Evolutionary conservation across 805 yeast species (phyloP).

Genomic region (Phaffomyces antillensis): DNA sequence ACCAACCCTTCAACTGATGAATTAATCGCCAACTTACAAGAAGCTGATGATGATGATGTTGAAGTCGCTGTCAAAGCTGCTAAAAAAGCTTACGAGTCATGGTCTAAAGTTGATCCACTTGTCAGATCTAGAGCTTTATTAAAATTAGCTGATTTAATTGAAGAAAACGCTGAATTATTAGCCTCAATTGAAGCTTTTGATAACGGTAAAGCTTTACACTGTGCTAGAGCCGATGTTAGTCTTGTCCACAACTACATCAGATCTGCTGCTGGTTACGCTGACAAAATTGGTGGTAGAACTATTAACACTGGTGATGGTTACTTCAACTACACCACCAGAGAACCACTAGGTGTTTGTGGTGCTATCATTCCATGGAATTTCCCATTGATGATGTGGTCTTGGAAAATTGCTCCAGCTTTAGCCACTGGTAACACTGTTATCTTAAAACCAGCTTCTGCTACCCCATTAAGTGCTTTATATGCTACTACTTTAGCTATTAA

Average conservation of each 20-base stretch:
- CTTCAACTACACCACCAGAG: constrained; percentile 59
- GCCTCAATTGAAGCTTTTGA: constrained; percentile 68
- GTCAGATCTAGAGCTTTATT: constrained; percentile 43
- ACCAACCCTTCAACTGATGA: constrained; percentile 61
- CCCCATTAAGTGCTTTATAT: constrained; percentile 66
- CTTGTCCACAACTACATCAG: constrained; percentile 58
- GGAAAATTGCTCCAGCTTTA: constrained; percentile 77
- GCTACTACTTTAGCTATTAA: constrained; percentile 54
- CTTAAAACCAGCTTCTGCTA: constrained; percentile 70
- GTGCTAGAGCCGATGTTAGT: constrained; percentile 64
- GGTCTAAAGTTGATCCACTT: constrained; percentile 57
- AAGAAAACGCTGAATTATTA: constrained; percentile 52
- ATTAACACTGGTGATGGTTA: constrained; percentile 58
- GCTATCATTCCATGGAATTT: constrained; percentile 84
- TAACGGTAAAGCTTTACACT: constrained; percentile 66
- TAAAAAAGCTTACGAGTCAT: constrained; percentile 49
- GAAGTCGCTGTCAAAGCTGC: constrained; percentile 67
- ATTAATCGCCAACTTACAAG: constrained; percentile 48
- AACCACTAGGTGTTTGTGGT: constrained; percentile 78
- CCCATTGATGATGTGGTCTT: constrained; percentile 71
- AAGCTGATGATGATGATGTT: constrained; percentile 56
- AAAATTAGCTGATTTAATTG: constrained; percentile 65
- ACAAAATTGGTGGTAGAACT: constrained; percentile 58
- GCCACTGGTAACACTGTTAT: constrained; percentile 72
- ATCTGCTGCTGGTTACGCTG: constrained; percentile 69